Evolutionary conservation across 805 yeast genomes (phyloP), one percentile per base, ranked within the genome.

Genomic region (Aciculoconidium aculeatum): DNA sequence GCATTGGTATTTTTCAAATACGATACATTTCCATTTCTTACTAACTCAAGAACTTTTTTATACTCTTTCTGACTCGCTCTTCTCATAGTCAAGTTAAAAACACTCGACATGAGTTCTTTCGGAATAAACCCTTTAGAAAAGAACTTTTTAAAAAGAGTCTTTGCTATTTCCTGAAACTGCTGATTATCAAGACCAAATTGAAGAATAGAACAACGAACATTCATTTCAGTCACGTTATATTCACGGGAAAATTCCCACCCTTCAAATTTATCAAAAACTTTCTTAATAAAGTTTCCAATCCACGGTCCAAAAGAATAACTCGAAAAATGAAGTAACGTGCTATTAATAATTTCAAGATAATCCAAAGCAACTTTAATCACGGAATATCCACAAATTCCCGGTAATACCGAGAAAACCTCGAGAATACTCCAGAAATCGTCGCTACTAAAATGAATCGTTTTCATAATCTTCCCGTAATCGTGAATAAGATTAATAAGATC

Each of bases 41-140:
- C 70, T 11, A 78, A 47, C 17, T 72, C 73, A 18, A 69, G 52
- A 5, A 77, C 53, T 40, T 71, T 77, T 49, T 80, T 80, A 66
- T 77, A 80, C 20, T 74, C 77, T 39, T 72, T 70, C 28, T 54
- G 51, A 20, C 56, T 55, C 23, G 58, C 53, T 5, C 53, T 51
- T 16, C 53, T 47, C 18, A 75, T 55, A 3, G 63, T 51, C 7
- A 67, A 51, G 8, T 65, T 56, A 28, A 78, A 53, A 5, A 66
- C 54, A 15, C 72, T 56, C 6, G 63, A 53, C 11, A 74, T 45
- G 11, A 80, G 39, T 37, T 69, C 74, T 28, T 57, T 58, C 3
- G 87, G 84, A 6, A 49, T 46, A 21, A 77, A 60, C 0, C 69
- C 48, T 12, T 61, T 44, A 32, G 71, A 76, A 11, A 64, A 33